These are phyloP conservation scores for Nitzschia sp. DNA, from an alignment of 108 stramenopile genomes.

Conservation along the genomic window DNA sequence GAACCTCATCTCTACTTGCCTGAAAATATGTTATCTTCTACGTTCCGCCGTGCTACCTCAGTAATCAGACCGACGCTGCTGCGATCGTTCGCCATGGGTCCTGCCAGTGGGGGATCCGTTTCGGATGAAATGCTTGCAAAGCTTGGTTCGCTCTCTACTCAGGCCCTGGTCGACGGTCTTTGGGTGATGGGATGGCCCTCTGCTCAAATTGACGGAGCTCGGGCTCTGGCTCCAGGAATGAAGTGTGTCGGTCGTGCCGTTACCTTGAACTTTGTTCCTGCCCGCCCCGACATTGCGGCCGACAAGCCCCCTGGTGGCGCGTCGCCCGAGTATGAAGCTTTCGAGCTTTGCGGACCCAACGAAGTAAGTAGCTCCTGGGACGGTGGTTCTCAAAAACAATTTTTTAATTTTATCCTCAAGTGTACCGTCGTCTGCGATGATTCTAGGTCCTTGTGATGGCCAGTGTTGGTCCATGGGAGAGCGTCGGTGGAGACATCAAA, in stretches of 20 bases:
- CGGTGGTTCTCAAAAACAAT: neutral
- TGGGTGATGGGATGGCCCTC: constrained; percentile 94
- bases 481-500: constrained; percentile 90
- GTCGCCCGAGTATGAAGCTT: constrained; percentile 90
- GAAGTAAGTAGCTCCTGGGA: constrained; percentile 44
- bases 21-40: constrained; percentile 44
- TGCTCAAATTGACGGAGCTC: constrained; percentile 83
- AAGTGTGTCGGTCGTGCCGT: constrained; percentile 86
- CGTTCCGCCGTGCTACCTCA: constrained; percentile 16
- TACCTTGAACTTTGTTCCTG: constrained; percentile 86
- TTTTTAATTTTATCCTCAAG: neutral
- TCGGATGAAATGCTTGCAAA: constrained; percentile 77
- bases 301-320: constrained; percentile 87
- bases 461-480: constrained; percentile 79
- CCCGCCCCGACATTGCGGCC: constrained; percentile 82
- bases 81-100: constrained; percentile 74
- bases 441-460: constrained; percentile 81
- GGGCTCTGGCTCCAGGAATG: constrained; percentile 68
- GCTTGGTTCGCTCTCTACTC: constrained; percentile 78
- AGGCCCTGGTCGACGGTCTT: constrained; percentile 87
- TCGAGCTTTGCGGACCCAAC: constrained; percentile 90
- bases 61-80: constrained; percentile 5
- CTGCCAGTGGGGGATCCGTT: constrained; percentile 69
- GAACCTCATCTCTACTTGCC: too few species aligned
- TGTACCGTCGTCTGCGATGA: neutral